These are phyloP conservation scores for Tetradesmus obliquus DNA, from an alignment of 139 green algal genomes.

Conservation along the genomic window DNA sequence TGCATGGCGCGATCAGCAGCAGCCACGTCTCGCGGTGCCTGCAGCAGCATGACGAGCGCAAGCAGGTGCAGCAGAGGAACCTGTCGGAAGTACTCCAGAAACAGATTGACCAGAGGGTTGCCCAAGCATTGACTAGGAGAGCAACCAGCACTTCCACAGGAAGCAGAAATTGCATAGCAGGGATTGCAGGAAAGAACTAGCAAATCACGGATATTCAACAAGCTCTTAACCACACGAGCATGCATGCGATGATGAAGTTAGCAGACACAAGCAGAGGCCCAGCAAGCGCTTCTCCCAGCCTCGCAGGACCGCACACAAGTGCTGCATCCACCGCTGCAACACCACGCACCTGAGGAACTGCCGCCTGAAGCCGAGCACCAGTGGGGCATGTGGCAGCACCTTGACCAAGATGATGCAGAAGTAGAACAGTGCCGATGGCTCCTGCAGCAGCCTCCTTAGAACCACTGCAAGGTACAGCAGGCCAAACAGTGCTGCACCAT, in stretches of 20 bases:
- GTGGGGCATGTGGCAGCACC: constrained; percentile 11
- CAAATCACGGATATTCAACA: no score
- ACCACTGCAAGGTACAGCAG: constrained; percentile 26
- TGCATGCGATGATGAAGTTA: no score
- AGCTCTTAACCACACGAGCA: no score
- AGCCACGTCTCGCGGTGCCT: constrained; percentile 34
- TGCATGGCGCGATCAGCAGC: not conserved
- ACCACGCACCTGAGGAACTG: not conserved
- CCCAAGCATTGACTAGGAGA: no score
- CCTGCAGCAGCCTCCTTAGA: not conserved
- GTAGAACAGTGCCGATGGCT: constrained; percentile 25
- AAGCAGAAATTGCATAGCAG: no score
- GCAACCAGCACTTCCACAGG: no score
- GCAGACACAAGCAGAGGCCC: no score
- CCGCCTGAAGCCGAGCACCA: constrained; percentile 2
- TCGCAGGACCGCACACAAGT: not conserved
- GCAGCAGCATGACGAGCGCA: not conserved
- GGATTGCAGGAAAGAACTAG: no score
- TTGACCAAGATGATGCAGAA: constrained; percentile 20
- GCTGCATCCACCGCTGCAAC: no score
- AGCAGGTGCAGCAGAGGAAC: no score
- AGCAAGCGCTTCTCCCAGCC: not conserved
- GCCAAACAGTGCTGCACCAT: not conserved
- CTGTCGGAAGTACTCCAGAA: no score
- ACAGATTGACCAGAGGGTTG: no score